Percentiles rank a stretch among this genome's conserved stretches.
Evolutionary conservation across 164 flowering plant species (phyloP).

Genomic region (Dillenia suffruticosa): DNA sequence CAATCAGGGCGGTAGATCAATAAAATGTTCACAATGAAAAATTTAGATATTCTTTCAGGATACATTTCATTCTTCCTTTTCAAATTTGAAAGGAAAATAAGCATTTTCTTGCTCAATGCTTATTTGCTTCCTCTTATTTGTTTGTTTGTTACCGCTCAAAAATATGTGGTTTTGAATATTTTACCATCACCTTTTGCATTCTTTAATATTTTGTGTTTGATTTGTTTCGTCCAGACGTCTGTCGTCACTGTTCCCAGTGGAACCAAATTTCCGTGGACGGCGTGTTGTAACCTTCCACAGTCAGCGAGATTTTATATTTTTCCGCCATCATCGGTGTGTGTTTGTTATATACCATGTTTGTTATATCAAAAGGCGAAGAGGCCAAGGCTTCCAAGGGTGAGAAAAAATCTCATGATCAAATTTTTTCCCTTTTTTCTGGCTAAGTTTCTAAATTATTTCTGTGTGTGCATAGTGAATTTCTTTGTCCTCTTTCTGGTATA

Average conservation of each 20-base stretch:
- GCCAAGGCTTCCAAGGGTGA: constrained; percentile 34
- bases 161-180: neutral
- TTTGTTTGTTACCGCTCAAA: too few relatives aligned
- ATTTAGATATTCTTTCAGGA: too few relatives aligned
- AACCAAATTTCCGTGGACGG: constrained; percentile 80
- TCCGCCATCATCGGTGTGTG: constrained; percentile 87
- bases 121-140: too few relatives aligned
- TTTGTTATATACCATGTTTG: neutral
- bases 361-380: constrained; percentile 30
- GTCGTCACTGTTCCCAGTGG: constrained; percentile 86
- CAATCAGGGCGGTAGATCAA: too few relatives aligned
- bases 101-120: too few relatives aligned
- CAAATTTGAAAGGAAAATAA: too few relatives aligned
- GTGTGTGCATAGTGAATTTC: too few relatives aligned
- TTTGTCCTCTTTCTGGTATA: too few relatives aligned
- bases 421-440: neutral
- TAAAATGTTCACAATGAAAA: too few relatives aligned
- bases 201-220: constrained; percentile 3
- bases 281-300: constrained; percentile 95
- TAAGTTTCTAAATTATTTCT: neutral
- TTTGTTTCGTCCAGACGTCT: constrained; percentile 46
- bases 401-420: constrained; percentile 29
- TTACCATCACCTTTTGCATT: neutral
- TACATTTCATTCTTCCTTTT: too few relatives aligned
- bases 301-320: constrained; percentile 91